These are phyloP conservation scores for Karstenula rhodostoma DNA, from an alignment of 2,329 filamentous ascomycete species.

Conservation along the genomic window DNA sequence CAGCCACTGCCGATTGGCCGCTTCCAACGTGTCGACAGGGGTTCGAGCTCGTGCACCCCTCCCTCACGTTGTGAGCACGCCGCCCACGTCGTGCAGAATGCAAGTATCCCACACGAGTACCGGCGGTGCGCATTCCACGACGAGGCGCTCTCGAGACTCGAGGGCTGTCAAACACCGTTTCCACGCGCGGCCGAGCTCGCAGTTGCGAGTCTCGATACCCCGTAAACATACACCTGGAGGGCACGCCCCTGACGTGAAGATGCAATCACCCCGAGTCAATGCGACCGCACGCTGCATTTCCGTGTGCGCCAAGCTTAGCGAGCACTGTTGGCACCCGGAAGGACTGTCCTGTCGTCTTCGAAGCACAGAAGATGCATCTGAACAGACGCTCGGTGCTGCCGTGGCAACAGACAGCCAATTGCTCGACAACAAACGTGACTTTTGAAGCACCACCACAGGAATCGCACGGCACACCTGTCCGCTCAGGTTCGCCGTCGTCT, in stretches of 20 bases:
- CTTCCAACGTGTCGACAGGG: conserved; percentile 11
- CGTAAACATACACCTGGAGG: background rate
- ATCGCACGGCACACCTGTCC: background rate
- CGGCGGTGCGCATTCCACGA: background rate
- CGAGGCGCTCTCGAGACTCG: background rate
- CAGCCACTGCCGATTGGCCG: conserved; percentile 34
- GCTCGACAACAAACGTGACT: background rate
- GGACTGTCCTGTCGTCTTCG: background rate
- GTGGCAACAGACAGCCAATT: background rate
- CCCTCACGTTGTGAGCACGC: conserved; percentile 4
- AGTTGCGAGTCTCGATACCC: background rate
- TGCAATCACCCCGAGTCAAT: background rate
- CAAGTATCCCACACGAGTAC: background rate
- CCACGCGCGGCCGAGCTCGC: background rate
- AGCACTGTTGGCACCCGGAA: background rate
- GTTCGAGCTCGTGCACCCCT: background rate
- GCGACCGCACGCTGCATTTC: conserved; percentile 5
- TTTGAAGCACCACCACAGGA: background rate
- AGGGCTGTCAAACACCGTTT: background rate
- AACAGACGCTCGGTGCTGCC: background rate
- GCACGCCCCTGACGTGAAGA: background rate
- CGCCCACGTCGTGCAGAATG: conserved; percentile 1
- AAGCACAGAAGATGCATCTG: background rate
- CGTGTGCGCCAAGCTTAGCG: conserved; percentile 2
- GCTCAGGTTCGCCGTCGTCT: background rate